Base-by-base conservation (phyloP, 768 basidiomycete species). In the Trametes cubensis region DNA sequence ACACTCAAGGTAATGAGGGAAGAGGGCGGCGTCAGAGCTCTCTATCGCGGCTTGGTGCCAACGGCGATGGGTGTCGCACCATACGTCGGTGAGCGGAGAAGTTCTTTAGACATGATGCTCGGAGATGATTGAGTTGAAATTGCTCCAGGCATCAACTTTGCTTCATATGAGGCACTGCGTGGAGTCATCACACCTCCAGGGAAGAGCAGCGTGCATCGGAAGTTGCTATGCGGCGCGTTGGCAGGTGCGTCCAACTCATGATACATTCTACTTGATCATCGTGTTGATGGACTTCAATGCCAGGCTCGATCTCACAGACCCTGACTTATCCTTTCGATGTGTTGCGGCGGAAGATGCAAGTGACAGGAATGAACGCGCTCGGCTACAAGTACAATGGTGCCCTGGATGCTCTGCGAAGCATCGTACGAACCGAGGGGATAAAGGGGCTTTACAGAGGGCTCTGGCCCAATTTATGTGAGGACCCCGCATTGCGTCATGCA, bases 271-370 rank as follows among this genome's bases (percentile, higher is more conserved):
- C 18, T 15, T 55, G 50, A 21, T 44, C 11, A 48, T 15, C 54
- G 61, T 40, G 56, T 25, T 67, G 52, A 62, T 55, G 25, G 25
- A n/a, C 25, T 38, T 30, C 46, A 57, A 49, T 25, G 28, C 75
- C 30, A 84, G 93, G 93, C n/a, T 86, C 89, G 25, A 89, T 96
- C 66, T 95, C 94, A 14, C 94, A 98, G 74, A 93, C 94, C 52
- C 75, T 98, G 68, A 98, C 95, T 5, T 98, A 96, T 73, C 96
- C 96, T 10, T 92, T 97, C 69, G 96, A 99, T 73, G 92, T 98
- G 6, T 75, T 98, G 61, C 83, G 96, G 49, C 83, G 96, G 63
- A 96, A 98, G 80, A 94, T 98, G 89, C 96, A 98, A 74, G 92
- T 96, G 61, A 83, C 86, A 6, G 93, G 93, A 14, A 88, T 95